These are phyloP conservation scores for Phytophthora citrophthora DNA, from an alignment of 352 stramenopile species.

Conservation along the genomic window DNA sequence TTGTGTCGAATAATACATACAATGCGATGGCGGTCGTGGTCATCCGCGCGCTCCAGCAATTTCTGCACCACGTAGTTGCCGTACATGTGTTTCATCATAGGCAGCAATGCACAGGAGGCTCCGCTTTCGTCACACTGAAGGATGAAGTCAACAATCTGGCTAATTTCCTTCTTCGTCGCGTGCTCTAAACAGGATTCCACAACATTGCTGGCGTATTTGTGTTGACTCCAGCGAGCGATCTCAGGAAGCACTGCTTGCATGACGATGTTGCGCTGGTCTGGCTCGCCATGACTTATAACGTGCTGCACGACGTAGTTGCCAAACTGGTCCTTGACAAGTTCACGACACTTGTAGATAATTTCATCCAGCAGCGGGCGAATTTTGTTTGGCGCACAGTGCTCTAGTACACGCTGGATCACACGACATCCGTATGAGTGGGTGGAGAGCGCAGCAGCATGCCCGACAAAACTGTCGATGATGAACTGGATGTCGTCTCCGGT, in stretches of 20 bases:
- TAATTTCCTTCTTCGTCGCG: constrained; percentile 83
- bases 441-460: constrained; percentile 90
- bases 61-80: constrained; percentile 98
- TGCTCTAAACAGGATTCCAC: constrained; percentile 94
- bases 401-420: constrained; percentile 98
- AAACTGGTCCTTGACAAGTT: constrained; percentile 96
- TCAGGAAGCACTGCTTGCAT: constrained; percentile 89
- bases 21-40: constrained; percentile 86
- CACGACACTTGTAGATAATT: constrained; percentile 91
- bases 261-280: constrained; percentile 78
- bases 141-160: constrained; percentile 80
- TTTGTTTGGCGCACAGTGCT: constrained; percentile 93
- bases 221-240: constrained; percentile 91
- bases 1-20: constrained; percentile 92
- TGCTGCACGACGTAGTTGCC: constrained; percentile 99
- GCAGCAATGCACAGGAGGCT: constrained; percentile 77
- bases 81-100: constrained; percentile 97
- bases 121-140: constrained; percentile 78
- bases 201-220: constrained; percentile 98
- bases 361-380: constrained; percentile 94
- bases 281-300: constrained; percentile 94
- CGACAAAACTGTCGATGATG: constrained; percentile 96
- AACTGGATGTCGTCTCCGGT: constrained; percentile 95
- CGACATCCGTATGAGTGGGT: constrained; percentile 98
- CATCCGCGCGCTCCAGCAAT: constrained; percentile 92